Percentiles rank a stretch among this genome's conserved stretches.
phyloP scores from a whole-genome alignment of 1,284 basidiomycete species.

The Trichosporon sp. region DNA sequence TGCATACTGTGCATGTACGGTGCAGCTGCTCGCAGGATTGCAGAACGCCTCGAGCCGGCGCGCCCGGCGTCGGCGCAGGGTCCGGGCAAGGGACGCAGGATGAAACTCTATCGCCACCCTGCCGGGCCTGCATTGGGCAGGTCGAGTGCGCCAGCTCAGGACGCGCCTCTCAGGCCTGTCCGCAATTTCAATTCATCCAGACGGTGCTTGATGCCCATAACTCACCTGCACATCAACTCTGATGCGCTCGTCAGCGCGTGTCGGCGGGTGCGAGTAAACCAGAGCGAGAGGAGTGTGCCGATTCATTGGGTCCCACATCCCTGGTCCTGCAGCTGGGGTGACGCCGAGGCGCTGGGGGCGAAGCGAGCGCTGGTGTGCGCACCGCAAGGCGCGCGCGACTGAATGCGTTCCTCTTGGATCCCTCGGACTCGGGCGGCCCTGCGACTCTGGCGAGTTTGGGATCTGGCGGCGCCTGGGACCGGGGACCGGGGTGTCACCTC shows the following conservation, averaged over 20 bases:
- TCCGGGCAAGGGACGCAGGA: background rate
- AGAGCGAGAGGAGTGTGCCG: background rate
- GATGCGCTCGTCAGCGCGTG: no score
- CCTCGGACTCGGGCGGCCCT: no score
- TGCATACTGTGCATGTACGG: background rate
- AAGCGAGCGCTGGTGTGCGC: background rate
- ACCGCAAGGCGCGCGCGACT: background rate
- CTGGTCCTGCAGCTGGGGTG: background rate
- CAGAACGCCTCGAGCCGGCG: background rate
- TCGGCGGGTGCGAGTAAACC: background rate
- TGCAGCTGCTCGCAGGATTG: no score
- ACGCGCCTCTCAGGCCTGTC: background rate
- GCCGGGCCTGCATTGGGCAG: background rate
- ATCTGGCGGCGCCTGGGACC: background rate
- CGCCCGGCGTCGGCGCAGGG: background rate
- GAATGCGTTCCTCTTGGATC: background rate
- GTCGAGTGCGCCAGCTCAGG: background rate
- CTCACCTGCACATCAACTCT: background rate
- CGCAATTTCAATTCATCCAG: background rate
- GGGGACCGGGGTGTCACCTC: no score
- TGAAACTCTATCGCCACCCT: conserved; percentile 1
- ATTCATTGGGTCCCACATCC: background rate
- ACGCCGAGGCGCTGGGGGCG: background rate
- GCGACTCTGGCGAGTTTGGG: background rate
- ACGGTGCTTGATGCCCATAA: background rate